Conservation (phyloP, 2,329 filamentous ascomycete genomes). For the Aspergillus sp. region DNA sequence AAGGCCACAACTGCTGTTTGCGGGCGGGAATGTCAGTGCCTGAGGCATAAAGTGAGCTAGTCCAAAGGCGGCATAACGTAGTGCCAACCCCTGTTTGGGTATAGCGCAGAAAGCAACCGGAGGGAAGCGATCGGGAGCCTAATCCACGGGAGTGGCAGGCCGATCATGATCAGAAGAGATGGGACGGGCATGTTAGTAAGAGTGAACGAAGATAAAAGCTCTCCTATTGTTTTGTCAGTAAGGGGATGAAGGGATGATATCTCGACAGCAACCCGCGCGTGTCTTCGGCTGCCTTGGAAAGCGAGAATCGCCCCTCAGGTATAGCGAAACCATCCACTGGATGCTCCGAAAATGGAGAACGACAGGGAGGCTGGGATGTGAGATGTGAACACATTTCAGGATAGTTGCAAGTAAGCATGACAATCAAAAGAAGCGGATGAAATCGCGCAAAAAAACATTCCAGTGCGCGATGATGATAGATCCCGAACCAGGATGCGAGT, state of each 20-base stretch:
- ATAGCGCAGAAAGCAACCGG: conserved; percentile 4
- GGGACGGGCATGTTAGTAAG: neutral
- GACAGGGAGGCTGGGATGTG: neutral
- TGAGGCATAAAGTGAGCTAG: conserved; percentile 2
- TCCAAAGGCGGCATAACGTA: conserved; percentile 1
- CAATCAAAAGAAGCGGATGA: neutral
- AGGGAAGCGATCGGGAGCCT: neutral
- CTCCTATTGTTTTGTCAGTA: neutral
- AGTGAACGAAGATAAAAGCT: neutral
- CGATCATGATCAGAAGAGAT: neutral
- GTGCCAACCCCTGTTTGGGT: conserved; percentile 7
- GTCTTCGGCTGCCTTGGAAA: neutral
- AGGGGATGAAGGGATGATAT: neutral
- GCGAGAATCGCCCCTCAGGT: neutral
- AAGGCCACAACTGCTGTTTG: neutral
- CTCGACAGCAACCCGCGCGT: neutral
- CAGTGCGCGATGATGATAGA: neutral
- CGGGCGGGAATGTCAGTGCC: neutral
- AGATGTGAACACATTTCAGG: neutral
- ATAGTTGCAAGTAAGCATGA: neutral
- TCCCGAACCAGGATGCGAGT: neutral
- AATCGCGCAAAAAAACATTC: neutral
- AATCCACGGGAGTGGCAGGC: neutral
- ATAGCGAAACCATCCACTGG: conserved; percentile 1
- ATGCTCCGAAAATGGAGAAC: neutral